Evolutionary conservation across 495 filamentous ascomycete genomes (phyloP).

Genomic region (Penicillium paxilli): DNA sequence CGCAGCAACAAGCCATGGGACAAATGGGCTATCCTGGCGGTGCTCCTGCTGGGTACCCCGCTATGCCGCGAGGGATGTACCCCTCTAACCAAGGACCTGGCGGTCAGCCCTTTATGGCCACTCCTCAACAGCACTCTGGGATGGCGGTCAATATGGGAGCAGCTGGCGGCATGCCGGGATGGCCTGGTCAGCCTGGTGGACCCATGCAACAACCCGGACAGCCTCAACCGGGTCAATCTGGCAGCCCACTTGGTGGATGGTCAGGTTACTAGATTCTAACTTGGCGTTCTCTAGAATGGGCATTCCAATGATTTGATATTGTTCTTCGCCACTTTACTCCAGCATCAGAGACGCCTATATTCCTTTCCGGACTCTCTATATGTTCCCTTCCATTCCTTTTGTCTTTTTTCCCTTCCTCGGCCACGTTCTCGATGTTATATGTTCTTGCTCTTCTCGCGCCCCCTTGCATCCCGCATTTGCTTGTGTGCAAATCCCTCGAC

Average conservation of each 20-base stretch:
- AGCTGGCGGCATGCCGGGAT: conserved; percentile 38
- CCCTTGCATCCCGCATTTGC: conserved; percentile 30
- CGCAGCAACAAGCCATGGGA: conserved; percentile 60
- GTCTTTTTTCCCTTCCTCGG: background rate
- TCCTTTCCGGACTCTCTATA: conserved; percentile 13
- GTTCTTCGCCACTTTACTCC: background rate
- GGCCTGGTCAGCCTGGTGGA: conserved; percentile 34
- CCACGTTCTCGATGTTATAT: conserved; percentile 13
- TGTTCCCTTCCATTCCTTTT: conserved; percentile 20
- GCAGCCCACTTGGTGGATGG: conserved; percentile 45
- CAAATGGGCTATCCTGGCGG: conserved; percentile 42
- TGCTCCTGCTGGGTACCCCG: conserved; percentile 35
- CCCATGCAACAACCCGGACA: conserved; percentile 48
- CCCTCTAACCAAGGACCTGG: conserved; percentile 38
- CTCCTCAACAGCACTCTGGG: conserved; percentile 36
- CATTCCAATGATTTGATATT: conserved; percentile 18
- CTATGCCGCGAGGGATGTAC: conserved; percentile 44
- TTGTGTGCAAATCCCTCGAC: conserved; percentile 26
- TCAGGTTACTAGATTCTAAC: conserved; percentile 38
- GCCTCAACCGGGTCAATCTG: conserved; percentile 44
- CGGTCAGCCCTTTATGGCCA: conserved; percentile 43
- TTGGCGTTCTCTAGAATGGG: conserved; percentile 32
- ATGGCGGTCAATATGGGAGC: conserved; percentile 44
- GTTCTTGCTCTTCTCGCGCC: conserved; percentile 12
- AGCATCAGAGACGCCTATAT: conserved; percentile 16